phyloP scores from a whole-genome alignment of 1,284 basidiomycete genomes.

The Malassezia sp. region DNA sequence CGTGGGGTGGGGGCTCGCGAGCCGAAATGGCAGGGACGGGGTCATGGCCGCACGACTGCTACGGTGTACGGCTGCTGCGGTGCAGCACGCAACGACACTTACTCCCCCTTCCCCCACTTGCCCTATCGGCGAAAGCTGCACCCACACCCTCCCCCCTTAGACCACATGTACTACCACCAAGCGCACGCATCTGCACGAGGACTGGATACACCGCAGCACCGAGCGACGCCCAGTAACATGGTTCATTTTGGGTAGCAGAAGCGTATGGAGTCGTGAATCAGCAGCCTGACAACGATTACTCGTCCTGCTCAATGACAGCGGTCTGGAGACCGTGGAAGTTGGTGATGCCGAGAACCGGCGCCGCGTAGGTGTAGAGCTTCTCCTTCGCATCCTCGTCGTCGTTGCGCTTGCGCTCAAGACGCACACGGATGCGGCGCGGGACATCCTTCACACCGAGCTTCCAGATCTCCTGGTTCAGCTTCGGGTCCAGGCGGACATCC shows the following conservation, averaged over 20 bases:
- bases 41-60: too few species aligned
- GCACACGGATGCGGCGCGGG: conserved; percentile 41
- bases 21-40: too few species aligned
- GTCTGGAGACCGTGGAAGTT: conserved; percentile 45
- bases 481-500: conserved; percentile 47
- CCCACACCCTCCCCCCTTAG: too few species aligned
- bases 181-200: too few species aligned
- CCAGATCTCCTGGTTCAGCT: conserved; percentile 47
- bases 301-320: conserved; percentile 42
- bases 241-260: conserved; percentile 8
- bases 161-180: not conserved
- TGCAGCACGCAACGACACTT: too few species aligned
- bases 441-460: conserved; percentile 46
- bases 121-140: too few species aligned
- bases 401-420: conserved; percentile 47
- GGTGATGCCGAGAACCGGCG: conserved; percentile 44
- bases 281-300: conserved; percentile 1
- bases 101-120: too few species aligned
- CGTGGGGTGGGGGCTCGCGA: too few species aligned
- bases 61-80: too few species aligned
- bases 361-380: conserved; percentile 46
- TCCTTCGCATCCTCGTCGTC: conserved; percentile 47
- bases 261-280: not conserved
- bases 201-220: too few species aligned
- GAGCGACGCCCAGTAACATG: too few species aligned